Evolutionary conservation across 2,329 filamentous ascomycete species (phyloP), one percentile per base, ranked within the genome.

Genomic region (Ceratocystis cubensis): DNA sequence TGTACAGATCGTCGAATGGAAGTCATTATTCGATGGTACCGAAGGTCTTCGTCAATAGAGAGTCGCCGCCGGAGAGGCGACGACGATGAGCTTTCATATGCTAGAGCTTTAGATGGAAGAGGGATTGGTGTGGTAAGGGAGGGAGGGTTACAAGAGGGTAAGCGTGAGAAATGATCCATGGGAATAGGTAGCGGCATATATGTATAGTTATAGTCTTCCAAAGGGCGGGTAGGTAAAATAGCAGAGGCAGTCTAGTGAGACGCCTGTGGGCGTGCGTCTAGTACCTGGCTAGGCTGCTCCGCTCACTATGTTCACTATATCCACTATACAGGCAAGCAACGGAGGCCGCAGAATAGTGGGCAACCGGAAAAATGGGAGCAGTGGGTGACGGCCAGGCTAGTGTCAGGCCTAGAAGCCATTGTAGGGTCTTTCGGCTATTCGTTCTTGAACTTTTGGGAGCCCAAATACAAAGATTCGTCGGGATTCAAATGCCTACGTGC

Each of bases 21-120:
- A 59, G 73, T 80, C 78, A 82, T 80, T 72, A 82, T 74, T 70
- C 77, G 75, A 66, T 80, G 79, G 71, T 82, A 82, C 71, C 79
- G 78, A 71, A 79, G 74, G 71, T 82, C 80, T 75, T 82, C 80
- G 73, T 82, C 81, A 75, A 82, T 80, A 63, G 81, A 82, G 71
- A 81, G 77, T 71, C 77, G 77, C 74, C 76, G 76, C 72, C 77
- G 75, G 67, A 74, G 72, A 69, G 74, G 75, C 75, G 75, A 59
- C 33, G 62, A 53, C 20, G 63, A 30, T 17, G 53, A 37, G n/a
- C 20, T 44, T 37, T 22, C 44, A 67, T 65, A 46, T 64, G 66
- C 17, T 50, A 57, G 56, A 57, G 46, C 15, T 8, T 17, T n/a
- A 37, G 30, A 48, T 10, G 33, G 64, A n/a, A n/a, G 59, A 61